phyloP scores from a whole-genome alignment of 306 rosid species.

The cucumber (Cucumis sativus) region DNA sequence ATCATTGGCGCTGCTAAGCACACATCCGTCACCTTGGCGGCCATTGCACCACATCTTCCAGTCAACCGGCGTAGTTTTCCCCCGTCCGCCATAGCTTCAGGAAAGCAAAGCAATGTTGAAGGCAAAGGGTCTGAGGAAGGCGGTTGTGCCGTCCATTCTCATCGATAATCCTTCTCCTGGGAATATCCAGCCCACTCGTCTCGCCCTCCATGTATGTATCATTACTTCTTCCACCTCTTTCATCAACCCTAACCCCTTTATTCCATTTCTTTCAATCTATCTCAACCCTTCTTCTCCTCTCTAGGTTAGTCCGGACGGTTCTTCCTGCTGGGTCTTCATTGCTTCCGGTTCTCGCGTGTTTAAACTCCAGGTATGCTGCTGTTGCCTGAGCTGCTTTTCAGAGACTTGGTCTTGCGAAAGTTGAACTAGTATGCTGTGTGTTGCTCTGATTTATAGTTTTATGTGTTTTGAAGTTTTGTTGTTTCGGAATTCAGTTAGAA shows the following conservation, averaged over 20 bases:
- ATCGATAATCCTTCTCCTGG: conserved; percentile 69
- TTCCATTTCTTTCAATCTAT: background rate
- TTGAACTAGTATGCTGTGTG: background rate
- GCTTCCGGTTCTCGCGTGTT: conserved; percentile 67
- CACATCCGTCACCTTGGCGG: too few relatives aligned
- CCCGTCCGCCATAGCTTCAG: background rate
- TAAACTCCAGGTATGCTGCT: conserved; percentile 43
- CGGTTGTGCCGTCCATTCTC: conserved; percentile 53
- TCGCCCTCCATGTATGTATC: conserved; percentile 49
- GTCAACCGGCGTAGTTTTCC: background rate
- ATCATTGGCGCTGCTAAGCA: too few relatives aligned
- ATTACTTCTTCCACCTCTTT: background rate
- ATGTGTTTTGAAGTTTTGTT: background rate
- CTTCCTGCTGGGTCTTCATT: conserved; percentile 44
- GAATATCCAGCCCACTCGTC: conserved; percentile 70
- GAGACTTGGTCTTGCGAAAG: background rate
- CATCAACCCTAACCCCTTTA: background rate
- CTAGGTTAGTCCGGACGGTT: conserved; percentile 34
- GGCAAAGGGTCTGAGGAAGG: conserved; percentile 58
- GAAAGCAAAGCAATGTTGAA: background rate
- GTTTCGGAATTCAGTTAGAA: background rate
- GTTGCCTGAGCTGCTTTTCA: background rate
- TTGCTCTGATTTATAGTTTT: background rate
- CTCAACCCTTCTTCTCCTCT: background rate
- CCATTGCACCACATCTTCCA: background rate